Percentiles rank a stretch among this genome's conserved stretches.
phyloP scores from a whole-genome alignment of 1,284 basidiomycete genomes.

The Athelia psychrophila region DNA sequence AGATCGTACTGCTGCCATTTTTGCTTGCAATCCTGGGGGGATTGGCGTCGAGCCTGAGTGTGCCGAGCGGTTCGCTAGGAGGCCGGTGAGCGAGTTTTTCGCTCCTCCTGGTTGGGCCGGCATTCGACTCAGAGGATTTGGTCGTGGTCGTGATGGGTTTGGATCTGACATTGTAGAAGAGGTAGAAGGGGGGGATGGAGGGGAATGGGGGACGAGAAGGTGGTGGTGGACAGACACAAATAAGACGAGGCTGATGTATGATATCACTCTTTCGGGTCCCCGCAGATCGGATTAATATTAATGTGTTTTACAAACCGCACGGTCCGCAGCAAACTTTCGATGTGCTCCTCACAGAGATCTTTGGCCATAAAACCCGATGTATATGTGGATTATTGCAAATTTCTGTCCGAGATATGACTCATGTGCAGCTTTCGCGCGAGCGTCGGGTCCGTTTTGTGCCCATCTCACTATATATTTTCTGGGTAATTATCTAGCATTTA shows the following conservation, averaged over 20 bases:
- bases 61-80: constrained; percentile 34
- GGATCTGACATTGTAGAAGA: constrained; percentile 18
- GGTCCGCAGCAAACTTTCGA: too few relatives aligned
- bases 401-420: too few relatives aligned
- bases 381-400: too few relatives aligned
- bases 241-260: background rate
- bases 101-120: background rate
- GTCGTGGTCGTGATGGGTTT: constrained; percentile 8
- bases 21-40: constrained; percentile 88
- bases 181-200: constrained; percentile 20
- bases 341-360: too few relatives aligned
- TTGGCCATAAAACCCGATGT: too few relatives aligned
- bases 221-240: background rate
- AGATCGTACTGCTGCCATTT: constrained; percentile 79
- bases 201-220: constrained; percentile 12
- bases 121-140: background rate
- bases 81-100: constrained; percentile 35
- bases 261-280: background rate
- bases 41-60: constrained; percentile 57
- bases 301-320: background rate
- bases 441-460: too few relatives aligned
- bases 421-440: too few relatives aligned
- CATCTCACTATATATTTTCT: too few relatives aligned
- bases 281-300: background rate
- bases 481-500: too few relatives aligned